A percentile compares a stretch with the other conserved stretches of the same genome.
Conservation (phyloP, 2,329 filamentous ascomycete genomes). For the Pseudocercospora pini-densiflorae region DNA sequence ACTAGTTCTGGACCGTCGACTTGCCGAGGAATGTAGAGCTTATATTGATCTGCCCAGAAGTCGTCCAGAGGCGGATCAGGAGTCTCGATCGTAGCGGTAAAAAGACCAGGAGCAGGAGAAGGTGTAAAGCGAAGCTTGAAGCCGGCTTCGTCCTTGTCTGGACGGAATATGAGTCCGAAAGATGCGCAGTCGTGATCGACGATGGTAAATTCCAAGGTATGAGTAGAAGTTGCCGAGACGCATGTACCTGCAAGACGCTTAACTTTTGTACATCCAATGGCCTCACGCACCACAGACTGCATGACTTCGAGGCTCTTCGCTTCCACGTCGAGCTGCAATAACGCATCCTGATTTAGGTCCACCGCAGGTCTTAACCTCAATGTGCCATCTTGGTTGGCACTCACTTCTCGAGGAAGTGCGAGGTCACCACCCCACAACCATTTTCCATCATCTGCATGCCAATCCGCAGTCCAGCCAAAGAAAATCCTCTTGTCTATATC, state of each 20-base stretch:
- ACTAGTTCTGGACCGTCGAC: background rate
- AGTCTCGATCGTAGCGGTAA: background rate
- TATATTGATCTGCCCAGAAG: background rate
- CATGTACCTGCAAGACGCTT: background rate
- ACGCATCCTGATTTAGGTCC: background rate
- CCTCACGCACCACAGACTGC: background rate
- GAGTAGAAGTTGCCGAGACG: background rate
- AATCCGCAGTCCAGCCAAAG: background rate
- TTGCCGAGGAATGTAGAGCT: background rate
- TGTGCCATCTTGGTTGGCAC: background rate
- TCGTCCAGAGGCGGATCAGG: background rate
- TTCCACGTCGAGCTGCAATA: background rate
- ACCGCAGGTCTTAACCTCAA: background rate
- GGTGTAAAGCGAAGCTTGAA: slow-evolving; percentile 1
- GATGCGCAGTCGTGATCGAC: background rate
- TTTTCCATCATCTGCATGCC: background rate
- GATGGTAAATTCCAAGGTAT: background rate
- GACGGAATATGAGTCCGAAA: background rate
- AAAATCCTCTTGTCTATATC: background rate
- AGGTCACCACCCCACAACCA: background rate
- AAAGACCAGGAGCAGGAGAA: background rate
- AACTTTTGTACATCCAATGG: background rate
- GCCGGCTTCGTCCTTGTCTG: background rate
- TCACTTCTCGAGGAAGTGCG: background rate
- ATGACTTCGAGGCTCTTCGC: background rate